phyloP scores from a whole-genome alignment of 1,284 basidiomycete species.

The Microstroma glucosiphilum region DNA sequence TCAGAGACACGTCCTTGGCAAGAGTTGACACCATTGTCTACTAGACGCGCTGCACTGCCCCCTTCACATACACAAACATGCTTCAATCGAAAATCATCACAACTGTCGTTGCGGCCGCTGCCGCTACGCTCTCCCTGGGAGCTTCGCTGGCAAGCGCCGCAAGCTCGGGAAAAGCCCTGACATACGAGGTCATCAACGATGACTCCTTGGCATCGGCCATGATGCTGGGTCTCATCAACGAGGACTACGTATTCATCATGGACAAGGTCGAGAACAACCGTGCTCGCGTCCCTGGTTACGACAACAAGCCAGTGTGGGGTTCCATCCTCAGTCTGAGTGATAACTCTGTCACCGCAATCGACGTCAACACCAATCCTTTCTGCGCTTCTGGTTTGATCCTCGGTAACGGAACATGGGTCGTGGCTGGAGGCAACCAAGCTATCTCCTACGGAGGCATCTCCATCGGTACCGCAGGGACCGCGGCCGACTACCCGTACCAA shows the following conservation, averaged over 20 bases:
- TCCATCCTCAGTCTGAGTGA: slow-evolving; percentile 35
- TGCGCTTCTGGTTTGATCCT: slow-evolving; percentile 50
- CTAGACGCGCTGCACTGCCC: too few species aligned
- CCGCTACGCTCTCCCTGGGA: neutral
- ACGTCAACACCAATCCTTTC: slow-evolving; percentile 51
- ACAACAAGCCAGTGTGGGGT: slow-evolving; percentile 43
- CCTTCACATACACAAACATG: too few species aligned
- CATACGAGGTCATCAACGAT: slow-evolving; percentile 35
- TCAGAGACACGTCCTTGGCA: too few species aligned
- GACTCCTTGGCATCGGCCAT: slow-evolving; percentile 48
- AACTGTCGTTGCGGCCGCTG: neutral
- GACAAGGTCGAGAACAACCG: slow-evolving; percentile 53
- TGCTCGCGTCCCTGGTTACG: slow-evolving; percentile 12
- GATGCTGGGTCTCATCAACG: slow-evolving; percentile 48
- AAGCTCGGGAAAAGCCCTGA: neutral
- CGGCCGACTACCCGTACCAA: slow-evolving; percentile 30
- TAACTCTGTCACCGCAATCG: slow-evolving; percentile 34
- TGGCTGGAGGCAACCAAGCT: slow-evolving; percentile 51
- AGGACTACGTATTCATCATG: slow-evolving; percentile 50
- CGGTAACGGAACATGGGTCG: slow-evolving; percentile 51
- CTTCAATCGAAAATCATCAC: neutral
- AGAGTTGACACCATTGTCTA: too few species aligned
- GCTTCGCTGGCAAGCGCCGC: neutral
- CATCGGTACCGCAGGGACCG: neutral
- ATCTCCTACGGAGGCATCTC: slow-evolving; percentile 43